A percentile compares a stretch with the other conserved stretches of the same genome.
Conservation (phyloP, 208 protist genomes). For the Acanthamoeba royreba region DNA sequence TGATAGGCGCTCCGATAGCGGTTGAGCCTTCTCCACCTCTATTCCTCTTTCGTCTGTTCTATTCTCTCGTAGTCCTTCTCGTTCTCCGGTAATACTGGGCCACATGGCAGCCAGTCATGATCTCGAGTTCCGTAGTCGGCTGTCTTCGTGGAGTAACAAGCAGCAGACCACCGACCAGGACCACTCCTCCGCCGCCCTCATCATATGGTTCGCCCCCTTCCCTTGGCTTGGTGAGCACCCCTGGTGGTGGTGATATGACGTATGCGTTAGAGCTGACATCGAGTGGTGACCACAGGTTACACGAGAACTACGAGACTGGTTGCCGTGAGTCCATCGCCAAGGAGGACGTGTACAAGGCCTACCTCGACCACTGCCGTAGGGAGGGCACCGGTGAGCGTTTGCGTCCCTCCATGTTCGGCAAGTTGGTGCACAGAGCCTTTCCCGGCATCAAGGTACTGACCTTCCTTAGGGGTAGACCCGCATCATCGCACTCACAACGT, state of each 20-base stretch:
- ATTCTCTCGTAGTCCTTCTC: too few species aligned
- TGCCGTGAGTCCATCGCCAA: not conserved
- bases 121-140: not conserved
- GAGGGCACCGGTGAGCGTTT: not conserved
- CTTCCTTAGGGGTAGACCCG: too few species aligned
- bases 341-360: not conserved
- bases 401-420: not conserved
- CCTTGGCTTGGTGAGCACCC: not conserved
- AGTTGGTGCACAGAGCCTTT: not conserved
- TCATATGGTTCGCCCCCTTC: not conserved
- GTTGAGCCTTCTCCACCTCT: too few species aligned
- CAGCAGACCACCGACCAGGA: not conserved
- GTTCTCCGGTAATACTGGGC: not conserved
- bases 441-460: not conserved
- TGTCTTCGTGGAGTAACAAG: slow-evolving; percentile 5
- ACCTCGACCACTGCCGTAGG: not conserved
- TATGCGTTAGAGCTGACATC: too few species aligned
- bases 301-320: not conserved
- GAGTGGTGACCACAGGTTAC: not conserved
- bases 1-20: too few species aligned
- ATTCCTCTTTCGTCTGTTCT: too few species aligned
- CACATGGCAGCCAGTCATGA: too few species aligned
- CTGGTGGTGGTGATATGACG: too few species aligned
- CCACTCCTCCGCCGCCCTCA: not conserved
- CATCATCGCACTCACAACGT: too few species aligned